Evolutionary conservation across 2,329 filamentous ascomycete species (phyloP).

Genomic region (Colletotrichum euphorbiae): DNA sequence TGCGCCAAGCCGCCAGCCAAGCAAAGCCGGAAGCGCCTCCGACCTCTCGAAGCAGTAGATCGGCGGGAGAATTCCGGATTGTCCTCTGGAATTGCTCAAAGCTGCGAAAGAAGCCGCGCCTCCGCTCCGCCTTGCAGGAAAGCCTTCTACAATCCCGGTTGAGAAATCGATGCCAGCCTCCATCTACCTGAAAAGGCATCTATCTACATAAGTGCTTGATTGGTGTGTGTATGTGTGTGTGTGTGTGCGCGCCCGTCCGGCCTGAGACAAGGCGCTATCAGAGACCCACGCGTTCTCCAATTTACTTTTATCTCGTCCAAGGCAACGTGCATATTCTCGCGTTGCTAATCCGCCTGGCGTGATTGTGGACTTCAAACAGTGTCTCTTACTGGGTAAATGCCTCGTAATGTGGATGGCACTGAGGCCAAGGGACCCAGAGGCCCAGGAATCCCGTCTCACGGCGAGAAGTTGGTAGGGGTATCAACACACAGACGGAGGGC

Average conservation of each 20-base stretch:
- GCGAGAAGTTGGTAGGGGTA: conserved; percentile 14
- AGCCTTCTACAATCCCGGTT: conserved; percentile 24
- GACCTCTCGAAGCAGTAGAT: conserved; percentile 16
- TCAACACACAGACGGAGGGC: conserved; percentile 1
- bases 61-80: conserved; percentile 36
- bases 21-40: conserved; percentile 23
- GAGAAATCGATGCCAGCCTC: conserved; percentile 27
- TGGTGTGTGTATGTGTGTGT: not conserved
- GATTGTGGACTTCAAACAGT: conserved; percentile 15
- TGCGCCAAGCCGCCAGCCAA: conserved; percentile 23
- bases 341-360: conserved; percentile 29
- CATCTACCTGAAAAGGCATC: conserved; percentile 19
- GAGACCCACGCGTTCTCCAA: conserved; percentile 36
- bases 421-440: conserved; percentile 3
- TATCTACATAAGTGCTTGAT: conserved; percentile 2
- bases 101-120: conserved; percentile 16
- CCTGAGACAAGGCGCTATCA: conserved; percentile 39
- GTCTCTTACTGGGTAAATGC: conserved; percentile 23
- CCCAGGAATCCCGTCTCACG: conserved; percentile 13
- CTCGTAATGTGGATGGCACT: conserved; percentile 27
- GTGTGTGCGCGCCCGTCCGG: not conserved
- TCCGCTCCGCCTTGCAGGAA: conserved; percentile 7
- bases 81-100: not conserved
- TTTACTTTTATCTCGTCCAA: conserved; percentile 38
- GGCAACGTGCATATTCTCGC: conserved; percentile 24